phyloP scores from a whole-genome alignment of 1,139 yeast genomes.

The Zygotorulaspora mrakii region DNA sequence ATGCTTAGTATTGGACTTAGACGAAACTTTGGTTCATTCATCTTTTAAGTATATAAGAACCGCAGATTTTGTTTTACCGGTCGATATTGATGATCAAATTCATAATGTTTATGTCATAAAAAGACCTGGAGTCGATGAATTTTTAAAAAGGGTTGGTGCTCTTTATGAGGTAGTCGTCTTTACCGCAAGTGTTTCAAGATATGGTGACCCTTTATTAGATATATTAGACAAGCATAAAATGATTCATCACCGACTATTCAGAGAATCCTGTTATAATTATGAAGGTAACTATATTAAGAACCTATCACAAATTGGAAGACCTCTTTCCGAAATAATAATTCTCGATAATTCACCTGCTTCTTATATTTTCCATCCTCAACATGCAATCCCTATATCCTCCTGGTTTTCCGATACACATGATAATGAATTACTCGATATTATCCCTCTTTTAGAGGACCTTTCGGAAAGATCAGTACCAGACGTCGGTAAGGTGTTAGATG shows the following conservation, averaged over 20 bases:
- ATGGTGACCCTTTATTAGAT: conserved; percentile 92
- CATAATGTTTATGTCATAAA: conserved; percentile 96
- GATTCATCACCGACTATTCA: conserved; percentile 85
- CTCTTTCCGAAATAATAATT: conserved; percentile 77
- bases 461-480: conserved; percentile 66
- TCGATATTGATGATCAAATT: conserved; percentile 80
- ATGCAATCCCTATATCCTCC: conserved; percentile 95
- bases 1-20: conserved; percentile 86
- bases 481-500: conserved; percentile 80
- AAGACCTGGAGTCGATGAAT: conserved; percentile 97
- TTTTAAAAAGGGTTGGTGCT: conserved; percentile 76
- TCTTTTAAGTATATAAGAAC: conserved; percentile 87
- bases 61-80: conserved; percentile 94
- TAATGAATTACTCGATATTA: conserved; percentile 84
- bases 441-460: conserved; percentile 86
- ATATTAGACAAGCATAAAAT: conserved; percentile 63
- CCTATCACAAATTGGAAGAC: conserved; percentile 89
- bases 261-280: conserved; percentile 76
- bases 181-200: conserved; percentile 91
- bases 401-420: conserved; percentile 99
- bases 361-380: conserved; percentile 94
- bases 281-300: conserved; percentile 95
- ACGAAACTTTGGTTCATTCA: conserved; percentile 94
- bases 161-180: conserved; percentile 92
- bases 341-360: conserved; percentile 97